Percentiles rank a stretch among this genome's conserved stretches.
Evolutionary conservation across 1,284 basidiomycete genomes (phyloP).

Genomic region (Meira nashicola): DNA sequence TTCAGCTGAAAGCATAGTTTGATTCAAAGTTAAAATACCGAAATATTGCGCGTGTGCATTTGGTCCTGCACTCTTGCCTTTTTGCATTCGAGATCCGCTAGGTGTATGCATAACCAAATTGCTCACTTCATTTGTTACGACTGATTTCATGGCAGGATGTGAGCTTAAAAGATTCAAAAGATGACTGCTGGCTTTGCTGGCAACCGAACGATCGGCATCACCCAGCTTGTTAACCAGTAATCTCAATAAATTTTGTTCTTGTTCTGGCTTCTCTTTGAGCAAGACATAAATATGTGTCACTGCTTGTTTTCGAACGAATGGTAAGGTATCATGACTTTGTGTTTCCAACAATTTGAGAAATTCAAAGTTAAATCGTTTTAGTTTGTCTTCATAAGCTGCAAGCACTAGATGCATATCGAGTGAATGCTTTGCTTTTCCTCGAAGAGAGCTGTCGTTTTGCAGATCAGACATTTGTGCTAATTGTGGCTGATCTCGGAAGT

Average conservation of each 20-base stretch:
- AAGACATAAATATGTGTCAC: constrained; percentile 67
- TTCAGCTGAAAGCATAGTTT: constrained; percentile 71
- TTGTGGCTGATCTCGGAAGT: constrained; percentile 79
- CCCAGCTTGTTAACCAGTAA: constrained; percentile 80
- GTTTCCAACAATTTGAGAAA: constrained; percentile 85
- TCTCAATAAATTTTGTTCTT: constrained; percentile 90
- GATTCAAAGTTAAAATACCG: constrained; percentile 86
- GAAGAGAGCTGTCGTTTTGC: neutral
- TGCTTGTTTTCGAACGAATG: constrained; percentile 79
- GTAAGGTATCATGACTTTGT: constrained; percentile 77
- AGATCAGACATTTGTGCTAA: constrained; percentile 23
- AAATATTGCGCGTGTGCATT: constrained; percentile 76
- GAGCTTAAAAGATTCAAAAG: constrained; percentile 81
- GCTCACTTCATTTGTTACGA: constrained; percentile 82
- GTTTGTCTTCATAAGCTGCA: constrained; percentile 93
- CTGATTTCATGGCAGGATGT: constrained; percentile 89
- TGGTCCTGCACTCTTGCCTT: constrained; percentile 16
- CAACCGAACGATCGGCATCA: constrained; percentile 81
- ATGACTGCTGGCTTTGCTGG: constrained; percentile 83
- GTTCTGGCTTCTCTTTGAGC: constrained; percentile 84
- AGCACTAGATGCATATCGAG: constrained; percentile 66
- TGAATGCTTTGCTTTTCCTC: constrained; percentile 20
- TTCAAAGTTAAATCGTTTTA: constrained; percentile 94
- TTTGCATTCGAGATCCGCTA: neutral
- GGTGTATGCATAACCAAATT: constrained; percentile 65